Base-by-base conservation (phyloP, 768 basidiomycete genomes). In the Astraeus odoratus region DNA sequence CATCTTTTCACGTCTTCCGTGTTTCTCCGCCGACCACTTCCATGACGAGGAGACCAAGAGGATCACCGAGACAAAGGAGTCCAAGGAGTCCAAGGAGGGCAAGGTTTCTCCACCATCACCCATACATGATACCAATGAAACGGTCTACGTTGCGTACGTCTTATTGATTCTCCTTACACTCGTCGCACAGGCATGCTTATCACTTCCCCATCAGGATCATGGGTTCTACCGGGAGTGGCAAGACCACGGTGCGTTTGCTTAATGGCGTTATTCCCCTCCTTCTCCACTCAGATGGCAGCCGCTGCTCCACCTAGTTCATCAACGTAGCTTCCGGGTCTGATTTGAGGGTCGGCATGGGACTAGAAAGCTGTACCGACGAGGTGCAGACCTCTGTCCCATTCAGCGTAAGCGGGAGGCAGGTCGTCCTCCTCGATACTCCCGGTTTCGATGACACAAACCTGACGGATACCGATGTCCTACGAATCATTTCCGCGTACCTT, bases 371-470 rank as follows among this genome's bases (percentile, higher is more conserved):
- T 41, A 69, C 68, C 19, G 55, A 61, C 5, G 43, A 64, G 43
- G 53, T 66, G 8, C 66, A 67, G 45, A 55, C 51, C 6, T 66
- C 62, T 0, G 3, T 41, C 13, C 49, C 57, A 34, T 66, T 63
- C 27, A 20, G 43, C 35, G 30, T 63, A 12, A 53, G 54, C 42
- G 68, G 67, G 5, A 62, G 63, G 8, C 57, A 49, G n/a, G 65
- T 81, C 26, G 63, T 67, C 10, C 59, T 82, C 23, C 69, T 82
- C 42, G 80, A 82, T 49, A 81, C 80, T 0, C 80, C 80, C 6
- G 80, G 80, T 1, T 81, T 80, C 52, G 79, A 80, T 55, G 77
- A 80, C 48, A 74, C 77, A 3, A 53, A 42, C 23, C 56, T 66
- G 48, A 74, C 70, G 27, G 77, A 79, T 49, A 68, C 70, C 1